Evolutionary conservation across 2,329 filamentous ascomycete genomes (phyloP), one percentile per base, ranked within the genome.

Genomic region (Aspergillus aculeatus): DNA sequence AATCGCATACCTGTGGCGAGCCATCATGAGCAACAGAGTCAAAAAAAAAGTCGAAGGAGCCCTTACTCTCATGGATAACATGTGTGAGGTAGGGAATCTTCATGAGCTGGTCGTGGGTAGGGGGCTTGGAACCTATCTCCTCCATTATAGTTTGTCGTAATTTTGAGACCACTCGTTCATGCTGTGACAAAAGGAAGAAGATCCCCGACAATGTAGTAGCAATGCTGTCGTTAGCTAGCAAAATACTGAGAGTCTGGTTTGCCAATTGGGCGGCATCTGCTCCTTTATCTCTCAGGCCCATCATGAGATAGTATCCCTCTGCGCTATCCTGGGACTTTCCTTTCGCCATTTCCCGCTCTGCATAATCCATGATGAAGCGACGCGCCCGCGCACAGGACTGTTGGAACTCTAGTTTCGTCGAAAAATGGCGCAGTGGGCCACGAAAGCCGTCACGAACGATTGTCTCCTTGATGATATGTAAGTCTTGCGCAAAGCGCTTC

Each of bases 191-290:
- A 24, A 50, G 60, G 21, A 47, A 62, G 49, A 64, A 58, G 16
- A 60, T 47, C 5, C 60, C 60, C n/a, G 62, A 64, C 4, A 64
- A 58, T 4, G 57, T 57, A 2, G 60, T 64, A 50, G 50, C 51
- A 52, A 62, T 62, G 47, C 59, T 63, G 10, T 63, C 59, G 12
- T 62, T 63, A 21, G 59, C 59, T 2, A 63, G 50, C 2, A 63
- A 38, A 5, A 63, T 55, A 23, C 56, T 59, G 4, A 63, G 19
- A 2, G 50, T 23, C 50, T 63, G 56, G 19, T 62, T 50, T 4
- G 54, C n/a, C 9, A 50, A 50, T 12, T 55, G 24, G 9, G 59
- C 29, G 1, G 23, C 10, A 10, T 49, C 29, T 5, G 21, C 49
- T 10, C 16, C 47, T 16, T 38, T 23, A 2, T 19, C 23, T 21